Evolutionary conservation across 306 rosid genomes (phyloP).

Genomic region (Glycyrrhiza uralensis): DNA sequence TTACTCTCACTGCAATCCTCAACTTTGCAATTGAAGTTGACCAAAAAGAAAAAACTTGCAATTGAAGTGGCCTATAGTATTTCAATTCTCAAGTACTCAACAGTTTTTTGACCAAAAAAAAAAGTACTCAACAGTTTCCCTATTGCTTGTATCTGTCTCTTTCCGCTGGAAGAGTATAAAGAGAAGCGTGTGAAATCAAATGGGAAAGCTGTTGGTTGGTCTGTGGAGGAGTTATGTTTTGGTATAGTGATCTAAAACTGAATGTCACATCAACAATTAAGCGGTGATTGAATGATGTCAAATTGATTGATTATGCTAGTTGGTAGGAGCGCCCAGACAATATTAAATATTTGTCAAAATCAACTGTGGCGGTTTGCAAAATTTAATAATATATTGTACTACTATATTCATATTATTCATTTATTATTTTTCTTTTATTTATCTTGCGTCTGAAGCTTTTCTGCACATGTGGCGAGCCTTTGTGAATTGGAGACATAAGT

Average conservation of each 20-base stretch:
- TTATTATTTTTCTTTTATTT: background rate
- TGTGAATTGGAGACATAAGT: background rate
- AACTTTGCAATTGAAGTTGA: no score
- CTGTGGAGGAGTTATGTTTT: conserved; percentile 6
- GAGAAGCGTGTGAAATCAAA: background rate
- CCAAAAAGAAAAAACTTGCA: no score
- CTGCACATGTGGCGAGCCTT: background rate
- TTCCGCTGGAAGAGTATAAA: no score
- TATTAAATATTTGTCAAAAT: conserved; percentile 22
- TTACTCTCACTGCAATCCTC: no score
- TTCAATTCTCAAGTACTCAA: no score
- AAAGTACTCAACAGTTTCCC: no score
- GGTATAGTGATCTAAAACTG: background rate
- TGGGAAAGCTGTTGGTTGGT: conserved; percentile 22
- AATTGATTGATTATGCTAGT: conserved; percentile 19
- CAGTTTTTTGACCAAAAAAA: no score
- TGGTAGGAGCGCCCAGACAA: background rate
- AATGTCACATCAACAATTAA: conserved; percentile 18
- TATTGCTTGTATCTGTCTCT: no score
- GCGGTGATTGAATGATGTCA: conserved; percentile 3
- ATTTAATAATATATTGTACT: background rate
- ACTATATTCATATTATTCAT: background rate
- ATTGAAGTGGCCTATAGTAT: no score
- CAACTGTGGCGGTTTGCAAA: conserved; percentile 10
- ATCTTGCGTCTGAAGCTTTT: conserved; percentile 15